Base-by-base conservation (phyloP, 228 moss, liverwort and hornwort genomes). In the Sphagnum fallax region DNA sequence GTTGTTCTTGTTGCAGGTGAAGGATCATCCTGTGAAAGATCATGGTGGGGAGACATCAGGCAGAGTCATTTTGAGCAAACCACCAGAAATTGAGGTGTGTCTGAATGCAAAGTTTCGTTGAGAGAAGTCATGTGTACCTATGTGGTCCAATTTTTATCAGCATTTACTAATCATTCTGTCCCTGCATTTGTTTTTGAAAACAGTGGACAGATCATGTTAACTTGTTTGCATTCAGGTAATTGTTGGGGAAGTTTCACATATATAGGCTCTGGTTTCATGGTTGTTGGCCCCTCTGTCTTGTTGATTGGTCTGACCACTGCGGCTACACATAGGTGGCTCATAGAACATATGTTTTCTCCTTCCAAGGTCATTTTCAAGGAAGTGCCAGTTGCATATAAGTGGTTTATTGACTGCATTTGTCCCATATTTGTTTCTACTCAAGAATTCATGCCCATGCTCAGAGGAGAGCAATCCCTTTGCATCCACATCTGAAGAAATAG, bases 11-110 rank as follows among this genome's bases (percentile, higher is more conserved):
- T 50, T 71, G 84, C 87, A 92, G 92, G 92, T 98, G 65, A 98
- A 90, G 65, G 74, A 82, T 53, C 94, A 98, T 60, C 98, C 98
- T 67, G 98, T 98, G 1, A 98, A 98, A 80, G 80, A 87, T 60
- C 92, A 86, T 75, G 11, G 79, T 51, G 83, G 69, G 64, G 89
- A 89, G 69, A 94, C 92, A 5, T 87, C 98, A 61, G 98, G 94
- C 70, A 83, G 87, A 69, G 72, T 88, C 64, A 98, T 98, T 52
- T 77, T 98, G 72, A 92, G 86, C 79, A 92, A 92, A 76, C 79
- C 82, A 74, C 92, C 98, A 69, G 84, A 80, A 73, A 47, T 83
- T 51, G 88, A 89, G 82, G 92, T 92, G 71, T 57, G 69, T 60
- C 55, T 8, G 55, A 55, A 55, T 55, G 55, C 55, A 55, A 55